phyloP scores from a whole-genome alignment of 163 green algal genomes.

The Scenedesmus sp. region DNA sequence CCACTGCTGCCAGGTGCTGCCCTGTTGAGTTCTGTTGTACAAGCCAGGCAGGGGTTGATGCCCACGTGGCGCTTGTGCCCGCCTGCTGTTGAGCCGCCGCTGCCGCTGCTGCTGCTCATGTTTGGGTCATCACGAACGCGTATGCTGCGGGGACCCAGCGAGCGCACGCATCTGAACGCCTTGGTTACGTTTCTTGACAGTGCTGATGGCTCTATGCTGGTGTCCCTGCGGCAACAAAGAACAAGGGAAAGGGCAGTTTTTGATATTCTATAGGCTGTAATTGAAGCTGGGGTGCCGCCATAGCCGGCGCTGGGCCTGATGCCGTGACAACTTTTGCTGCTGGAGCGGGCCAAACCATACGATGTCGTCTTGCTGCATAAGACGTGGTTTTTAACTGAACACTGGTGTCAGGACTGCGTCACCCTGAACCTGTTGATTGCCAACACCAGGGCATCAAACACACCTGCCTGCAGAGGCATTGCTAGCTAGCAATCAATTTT shows the following conservation, averaged over 20 bases:
- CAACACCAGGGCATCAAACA: too few relatives aligned
- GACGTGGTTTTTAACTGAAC: too few relatives aligned
- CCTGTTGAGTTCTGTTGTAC: constrained; percentile 5
- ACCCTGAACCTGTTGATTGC: too few relatives aligned
- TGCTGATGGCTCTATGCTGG: not conserved
- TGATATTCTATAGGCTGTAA: too few relatives aligned
- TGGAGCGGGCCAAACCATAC: too few relatives aligned
- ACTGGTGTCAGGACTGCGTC: too few relatives aligned
- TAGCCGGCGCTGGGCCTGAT: too few relatives aligned
- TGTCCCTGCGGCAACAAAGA: not conserved
- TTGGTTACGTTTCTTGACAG: not conserved
- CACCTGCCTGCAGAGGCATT: too few relatives aligned
- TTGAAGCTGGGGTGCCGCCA: too few relatives aligned
- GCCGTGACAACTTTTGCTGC: too few relatives aligned
- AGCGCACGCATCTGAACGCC: not conserved
- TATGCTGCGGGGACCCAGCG: not conserved
- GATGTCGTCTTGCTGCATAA: too few relatives aligned
- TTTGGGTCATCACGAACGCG: not conserved
- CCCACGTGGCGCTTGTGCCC: constrained; percentile 5
- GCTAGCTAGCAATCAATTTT: too few relatives aligned
- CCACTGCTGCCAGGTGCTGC: not conserved
- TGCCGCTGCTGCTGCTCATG: not conserved
- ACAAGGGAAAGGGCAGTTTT: not conserved
- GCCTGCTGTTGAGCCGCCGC: not conserved
- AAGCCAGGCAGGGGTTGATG: constrained; percentile 29